Evolutionary conservation across 164 flowering plant genomes (phyloP), one percentile per base, ranked within the genome.

Genomic region (Magnolia changhungtana): DNA sequence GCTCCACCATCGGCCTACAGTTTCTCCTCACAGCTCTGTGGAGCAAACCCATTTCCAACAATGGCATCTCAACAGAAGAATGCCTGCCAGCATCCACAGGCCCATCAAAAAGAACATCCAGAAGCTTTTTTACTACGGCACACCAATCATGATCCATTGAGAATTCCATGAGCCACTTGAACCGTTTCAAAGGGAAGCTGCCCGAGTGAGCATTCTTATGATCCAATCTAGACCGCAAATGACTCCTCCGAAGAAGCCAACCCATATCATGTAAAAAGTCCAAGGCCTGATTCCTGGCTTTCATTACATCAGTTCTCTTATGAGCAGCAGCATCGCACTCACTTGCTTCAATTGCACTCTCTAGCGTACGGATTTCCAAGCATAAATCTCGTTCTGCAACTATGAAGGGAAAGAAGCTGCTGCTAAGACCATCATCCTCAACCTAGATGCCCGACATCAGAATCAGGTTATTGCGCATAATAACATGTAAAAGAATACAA

Each of bases 121-220:
- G 79, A 66, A 93, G 91, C 73, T 90, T 93, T 81, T 86, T 90
- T 23, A 90, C 90, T 3, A 93, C 96, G n/a, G 93, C 89, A 84
- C 92, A 89, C 98, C 98, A 93, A 77, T 90, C 90, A 77, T 58
- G 93, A 55, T 92, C 92, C 84, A 90, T 74, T n/a, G 98, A 88
- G 81, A 89, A 93, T 78, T 89, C 92, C 77, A 93, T 65, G 18
- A 93, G 90, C 90, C 91, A 88, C 82, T 74, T 88, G 78, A 90
- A 85, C 67, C 95, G 82, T 58, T 61, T 68, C 76, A 89, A 88
- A 72, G 90, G 73, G 74, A 91, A 93, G 64, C 75, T 79, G 51
- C 82, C 78, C 16, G 19, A 23, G 63, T 74, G 76, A 51, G 85
- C 80, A 81, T 78, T 83, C 70, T 29, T 37, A 64, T 80, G 74